phyloP scores from a whole-genome alignment of 2,329 filamentous ascomycete species.

The Scedosporium boydii region DNA sequence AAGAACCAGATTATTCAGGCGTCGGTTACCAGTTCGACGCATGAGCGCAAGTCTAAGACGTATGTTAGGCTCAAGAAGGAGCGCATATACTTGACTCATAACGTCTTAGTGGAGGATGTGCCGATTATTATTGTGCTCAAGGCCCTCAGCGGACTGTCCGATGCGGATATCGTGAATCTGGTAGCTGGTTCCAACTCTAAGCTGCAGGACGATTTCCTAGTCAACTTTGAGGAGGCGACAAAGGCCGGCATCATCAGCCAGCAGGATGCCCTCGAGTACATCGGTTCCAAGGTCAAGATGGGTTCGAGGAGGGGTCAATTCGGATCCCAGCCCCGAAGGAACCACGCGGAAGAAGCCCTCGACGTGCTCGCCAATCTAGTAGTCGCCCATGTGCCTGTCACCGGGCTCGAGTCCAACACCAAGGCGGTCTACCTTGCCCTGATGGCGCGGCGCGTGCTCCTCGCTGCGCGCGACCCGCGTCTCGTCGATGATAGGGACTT shows the following conservation, averaged over 20 bases:
- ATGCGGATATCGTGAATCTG: conserved; percentile 88
- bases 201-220: conserved; percentile 90
- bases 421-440: conserved; percentile 94
- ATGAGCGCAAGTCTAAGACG: conserved; percentile 95
- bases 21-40: conserved; percentile 94
- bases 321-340: conserved; percentile 50
- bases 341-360: conserved; percentile 81
- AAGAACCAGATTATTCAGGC: conserved; percentile 93
- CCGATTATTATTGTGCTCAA: conserved; percentile 91
- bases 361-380: conserved; percentile 89
- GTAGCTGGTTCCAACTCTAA: conserved; percentile 78
- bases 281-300: conserved; percentile 81
- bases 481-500: conserved; percentile 96
- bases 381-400: conserved; percentile 87
- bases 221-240: conserved; percentile 89
- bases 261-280: conserved; percentile 89
- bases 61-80: conserved; percentile 95
- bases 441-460: conserved; percentile 93
- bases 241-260: conserved; percentile 83
- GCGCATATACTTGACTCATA: conserved; percentile 79
- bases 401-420: conserved; percentile 88
- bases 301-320: conserved; percentile 55
- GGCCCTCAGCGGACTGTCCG: conserved; percentile 85
- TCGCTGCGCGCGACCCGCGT: conserved; percentile 82
- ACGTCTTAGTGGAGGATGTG: conserved; percentile 86